Conservation (phyloP, 2,329 filamentous ascomycete species). For the Monilinia aucupariae region DNA sequence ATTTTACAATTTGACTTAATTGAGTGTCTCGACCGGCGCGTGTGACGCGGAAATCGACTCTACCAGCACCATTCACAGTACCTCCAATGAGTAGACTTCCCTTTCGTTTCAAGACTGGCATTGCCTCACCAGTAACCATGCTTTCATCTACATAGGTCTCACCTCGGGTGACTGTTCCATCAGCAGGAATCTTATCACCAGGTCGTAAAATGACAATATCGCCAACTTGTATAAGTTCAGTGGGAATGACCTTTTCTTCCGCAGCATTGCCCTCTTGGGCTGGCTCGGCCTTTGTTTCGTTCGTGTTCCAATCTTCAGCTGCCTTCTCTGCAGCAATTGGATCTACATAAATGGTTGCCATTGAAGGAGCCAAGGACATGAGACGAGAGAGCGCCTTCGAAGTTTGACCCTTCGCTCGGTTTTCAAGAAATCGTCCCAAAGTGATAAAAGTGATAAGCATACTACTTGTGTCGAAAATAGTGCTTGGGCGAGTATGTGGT, state of each 20-base stretch:
- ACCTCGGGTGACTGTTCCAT: constrained; percentile 79
- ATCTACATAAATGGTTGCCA: constrained; percentile 94
- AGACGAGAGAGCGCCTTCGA: constrained; percentile 87
- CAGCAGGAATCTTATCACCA: constrained; percentile 93
- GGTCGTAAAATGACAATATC: constrained; percentile 90
- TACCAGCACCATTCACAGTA: constrained; percentile 89
- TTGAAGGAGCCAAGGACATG: constrained; percentile 94
- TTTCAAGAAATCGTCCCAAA: constrained; percentile 86
- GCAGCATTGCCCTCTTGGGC: constrained; percentile 52
- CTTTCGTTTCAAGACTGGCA: constrained; percentile 86
- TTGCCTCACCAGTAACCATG: constrained; percentile 97
- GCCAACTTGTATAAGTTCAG: constrained; percentile 87
- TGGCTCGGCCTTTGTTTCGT: constrained; percentile 43
- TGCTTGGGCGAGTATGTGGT: constrained; percentile 75
- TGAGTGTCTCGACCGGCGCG: constrained; percentile 92
- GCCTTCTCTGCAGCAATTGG: constrained; percentile 90
- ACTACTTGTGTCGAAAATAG: constrained; percentile 94
- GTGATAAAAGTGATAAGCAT: constrained; percentile 98
- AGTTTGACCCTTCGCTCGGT: constrained; percentile 90
- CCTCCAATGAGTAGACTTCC: constrained; percentile 80
- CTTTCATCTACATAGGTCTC: constrained; percentile 95
- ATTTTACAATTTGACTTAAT: constrained; percentile 93
- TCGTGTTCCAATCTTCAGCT: constrained; percentile 67
- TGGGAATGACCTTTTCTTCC: constrained; percentile 85
- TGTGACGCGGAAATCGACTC: constrained; percentile 87